Conservation (phyloP, 2,329 filamentous ascomycete species). For the Exophiala calicioides region DNA sequence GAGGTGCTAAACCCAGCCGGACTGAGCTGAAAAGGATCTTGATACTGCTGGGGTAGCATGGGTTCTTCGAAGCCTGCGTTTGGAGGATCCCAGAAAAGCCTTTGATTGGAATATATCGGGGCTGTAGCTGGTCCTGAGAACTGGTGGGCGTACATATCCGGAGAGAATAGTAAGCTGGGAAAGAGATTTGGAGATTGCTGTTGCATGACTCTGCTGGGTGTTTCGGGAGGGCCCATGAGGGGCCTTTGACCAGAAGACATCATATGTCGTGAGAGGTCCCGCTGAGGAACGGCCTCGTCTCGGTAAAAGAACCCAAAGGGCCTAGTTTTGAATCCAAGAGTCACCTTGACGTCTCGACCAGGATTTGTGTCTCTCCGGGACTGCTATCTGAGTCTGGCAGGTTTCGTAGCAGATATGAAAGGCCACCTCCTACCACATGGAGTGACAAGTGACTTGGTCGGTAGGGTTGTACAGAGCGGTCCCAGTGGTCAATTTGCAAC, state of each 20-base stretch:
- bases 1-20: constrained; percentile 23
- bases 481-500: no score
- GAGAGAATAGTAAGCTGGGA: constrained; percentile 58
- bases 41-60: constrained; percentile 24
- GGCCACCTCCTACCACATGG: no score
- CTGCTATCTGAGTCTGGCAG: no score
- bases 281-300: no score
- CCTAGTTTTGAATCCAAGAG: no score
- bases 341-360: no score
- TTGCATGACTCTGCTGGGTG: constrained; percentile 45
- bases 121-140: constrained; percentile 54
- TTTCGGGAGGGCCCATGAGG: constrained; percentile 45
- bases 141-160: constrained; percentile 56
- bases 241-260: constrained; percentile 27
- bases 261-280: no score
- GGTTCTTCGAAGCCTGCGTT: constrained; percentile 21
- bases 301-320: no score
- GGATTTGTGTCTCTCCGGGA: no score
- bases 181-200: constrained; percentile 51
- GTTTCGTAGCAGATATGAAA: no score
- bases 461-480: no score
- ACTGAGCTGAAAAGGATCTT: constrained; percentile 25
- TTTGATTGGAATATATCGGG: constrained; percentile 58
- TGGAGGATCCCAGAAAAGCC: constrained; percentile 51
- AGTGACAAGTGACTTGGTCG: no score